Evolutionary conservation across 148 eudicot species (phyloP).

Genomic region (Euryodendron excelsum): DNA sequence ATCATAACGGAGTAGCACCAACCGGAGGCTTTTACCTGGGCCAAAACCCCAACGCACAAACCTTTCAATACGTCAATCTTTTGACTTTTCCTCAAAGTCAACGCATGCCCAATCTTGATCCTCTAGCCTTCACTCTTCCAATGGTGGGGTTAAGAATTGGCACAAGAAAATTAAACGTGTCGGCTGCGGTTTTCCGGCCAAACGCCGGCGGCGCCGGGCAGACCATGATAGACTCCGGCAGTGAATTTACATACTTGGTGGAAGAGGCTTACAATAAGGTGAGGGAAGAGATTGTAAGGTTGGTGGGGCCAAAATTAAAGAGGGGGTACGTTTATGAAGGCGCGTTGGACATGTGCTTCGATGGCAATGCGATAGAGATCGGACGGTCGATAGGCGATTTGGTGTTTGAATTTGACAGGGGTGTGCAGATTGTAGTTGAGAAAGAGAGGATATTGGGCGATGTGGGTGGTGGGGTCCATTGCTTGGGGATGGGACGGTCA

Average conservation of each 20-base stretch:
- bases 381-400: conserved; percentile 45
- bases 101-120: conserved; percentile 51
- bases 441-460: conserved; percentile 31
- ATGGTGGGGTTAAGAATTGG: conserved; percentile 40
- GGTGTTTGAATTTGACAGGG: conserved; percentile 42
- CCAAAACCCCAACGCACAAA: conserved; percentile 32
- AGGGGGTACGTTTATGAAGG: conserved; percentile 42
- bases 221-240: conserved; percentile 58
- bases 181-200: conserved; percentile 29
- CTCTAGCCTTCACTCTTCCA: conserved; percentile 44
- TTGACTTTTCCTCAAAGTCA: conserved; percentile 37
- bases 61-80: conserved; percentile 27
- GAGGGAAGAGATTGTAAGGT: conserved; percentile 27
- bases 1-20: conserved; percentile 2
- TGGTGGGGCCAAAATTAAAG: conserved; percentile 36
- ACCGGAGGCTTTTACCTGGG: conserved; percentile 45
- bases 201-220: conserved; percentile 50
- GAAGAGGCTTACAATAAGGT: conserved; percentile 45
- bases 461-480: conserved; percentile 50
- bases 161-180: conserved; percentile 22
- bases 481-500: conserved; percentile 57
- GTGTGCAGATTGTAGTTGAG: conserved; percentile 34
- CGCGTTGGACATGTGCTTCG: conserved; percentile 48
- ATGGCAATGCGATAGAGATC: conserved; percentile 30
- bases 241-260: conserved; percentile 42